Evolutionary conservation across 306 rosid genomes (phyloP).

Genomic region (Adenanthera pavonina): DNA sequence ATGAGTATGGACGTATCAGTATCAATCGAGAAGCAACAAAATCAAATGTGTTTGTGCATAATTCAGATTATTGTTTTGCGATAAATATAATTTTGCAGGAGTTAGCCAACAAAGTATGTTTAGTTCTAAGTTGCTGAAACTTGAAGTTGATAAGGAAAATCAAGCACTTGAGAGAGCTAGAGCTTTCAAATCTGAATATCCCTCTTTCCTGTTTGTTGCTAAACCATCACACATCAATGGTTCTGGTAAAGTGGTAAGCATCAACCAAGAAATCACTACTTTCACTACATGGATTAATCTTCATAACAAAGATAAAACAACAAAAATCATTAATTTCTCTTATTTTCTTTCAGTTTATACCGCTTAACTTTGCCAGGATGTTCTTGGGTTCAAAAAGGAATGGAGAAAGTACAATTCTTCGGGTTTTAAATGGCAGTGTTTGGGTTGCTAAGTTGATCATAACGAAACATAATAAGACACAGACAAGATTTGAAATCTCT

Average conservation of each 20-base stretch:
- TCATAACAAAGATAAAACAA: no score
- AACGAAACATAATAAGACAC: not conserved
- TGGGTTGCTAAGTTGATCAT: not conserved
- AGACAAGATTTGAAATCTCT: not conserved
- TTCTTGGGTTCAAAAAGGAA: not conserved
- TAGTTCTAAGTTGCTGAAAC: not conserved
- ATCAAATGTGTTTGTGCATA: no score
- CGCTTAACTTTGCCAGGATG: not conserved
- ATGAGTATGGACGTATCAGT: no score
- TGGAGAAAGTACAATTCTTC: not conserved
- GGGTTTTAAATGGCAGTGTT: not conserved
- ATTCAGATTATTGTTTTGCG: no score
- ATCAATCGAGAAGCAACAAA: no score
- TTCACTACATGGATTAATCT: not conserved
- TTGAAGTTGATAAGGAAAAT: not conserved
- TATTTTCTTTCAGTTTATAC: not conserved
- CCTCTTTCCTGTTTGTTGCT: constrained; percentile 19
- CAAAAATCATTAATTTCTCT: no score
- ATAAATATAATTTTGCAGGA: not conserved
- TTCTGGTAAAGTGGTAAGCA: not conserved
- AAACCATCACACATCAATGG: not conserved
- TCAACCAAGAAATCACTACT: not conserved
- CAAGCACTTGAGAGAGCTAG: constrained; percentile 34
- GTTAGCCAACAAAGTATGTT: not conserved
- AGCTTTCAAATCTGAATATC: constrained; percentile 27